Base-by-base conservation (phyloP, 257 asterid genomes). In the Solanum lycopersicoides region DNA sequence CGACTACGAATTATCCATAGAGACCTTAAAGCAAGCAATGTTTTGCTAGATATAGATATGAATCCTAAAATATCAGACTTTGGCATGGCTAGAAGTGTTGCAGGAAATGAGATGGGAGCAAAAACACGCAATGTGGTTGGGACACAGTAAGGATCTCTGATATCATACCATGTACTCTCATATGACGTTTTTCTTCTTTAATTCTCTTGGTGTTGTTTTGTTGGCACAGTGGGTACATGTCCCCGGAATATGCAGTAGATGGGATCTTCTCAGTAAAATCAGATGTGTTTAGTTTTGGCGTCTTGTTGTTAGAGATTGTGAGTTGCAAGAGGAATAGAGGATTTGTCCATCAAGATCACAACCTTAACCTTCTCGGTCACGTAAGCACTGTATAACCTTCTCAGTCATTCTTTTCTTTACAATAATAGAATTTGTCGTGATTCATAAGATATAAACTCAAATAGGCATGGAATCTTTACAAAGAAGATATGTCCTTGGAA, bases 1-100 rank as follows among this genome's bases (percentile, higher is more conserved):
- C 90, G 89, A 72, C 87, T 90, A 11, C 73, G 92, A 9, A 89
- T 89, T 34, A 87, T 89, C 84, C 91, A 89, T 72, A 83, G 91
- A n/a, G 91, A 89, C 86, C 91, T 89, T n/a, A 89, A 89, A 86
- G 89, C 87, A 68, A 89, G 91, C 89, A 89, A 89, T 35, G 84
- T 89, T 87, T 73, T 89, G 71, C 85, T 89, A 39, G 91, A 89
- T 65, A 45, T 60, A 25, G 90, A 86, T n/a, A 86, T 89, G 91
- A 88, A 88, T 75, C 91, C 91, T 12, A 89, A 88, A 76, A 89
- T 89, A 86, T 89, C 91, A 41, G 91, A 89, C 66, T 89, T 89
- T 47, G 91, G 91, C 69, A 60, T 89, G 72, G 91, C 91, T 28
- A 60, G 90, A 88, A 63, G 82, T 65, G 87, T 88, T n/a, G 86